A percentile compares a stretch with the other conserved stretches of the same genome.
These are phyloP conservation scores for Gastrolobium bilobum DNA, from an alignment of 306 rosid genomes.

Conservation along the genomic window DNA sequence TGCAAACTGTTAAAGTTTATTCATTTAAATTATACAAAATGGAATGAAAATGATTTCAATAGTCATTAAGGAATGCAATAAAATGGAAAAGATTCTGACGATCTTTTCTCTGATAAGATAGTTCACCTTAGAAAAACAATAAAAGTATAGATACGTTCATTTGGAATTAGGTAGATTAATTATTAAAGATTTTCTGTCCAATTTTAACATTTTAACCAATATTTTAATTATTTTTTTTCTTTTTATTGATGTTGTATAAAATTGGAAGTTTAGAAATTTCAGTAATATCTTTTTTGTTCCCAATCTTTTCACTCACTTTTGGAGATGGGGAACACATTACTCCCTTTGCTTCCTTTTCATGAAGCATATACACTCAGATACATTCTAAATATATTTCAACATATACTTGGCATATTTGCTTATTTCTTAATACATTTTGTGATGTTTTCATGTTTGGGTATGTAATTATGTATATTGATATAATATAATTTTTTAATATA, in stretches of 20 bases:
- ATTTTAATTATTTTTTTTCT: background rate
- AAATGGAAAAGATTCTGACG: constrained; percentile 4
- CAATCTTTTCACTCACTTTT: constrained; percentile 4
- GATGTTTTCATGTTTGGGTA: constrained; percentile 28
- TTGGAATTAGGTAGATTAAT: background rate
- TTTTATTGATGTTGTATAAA: constrained; percentile 23
- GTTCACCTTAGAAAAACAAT: constrained; percentile 1
- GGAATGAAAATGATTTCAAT: constrained; percentile 37
- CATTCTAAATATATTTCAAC: constrained; percentile 21
- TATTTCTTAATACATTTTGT: constrained; percentile 34
- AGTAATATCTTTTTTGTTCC: background rate
- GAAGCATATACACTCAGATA: background rate
- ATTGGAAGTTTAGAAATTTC: constrained; percentile 28
- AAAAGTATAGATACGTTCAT: constrained; percentile 16
- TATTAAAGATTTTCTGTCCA: constrained; percentile 5
- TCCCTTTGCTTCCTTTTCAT: constrained; percentile 24
- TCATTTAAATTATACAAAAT: background rate
- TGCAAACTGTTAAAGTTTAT: constrained; percentile 11
- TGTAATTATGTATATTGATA: background rate
- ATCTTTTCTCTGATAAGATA: constrained; percentile 33
- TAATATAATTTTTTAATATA: background rate
- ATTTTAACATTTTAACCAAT: constrained; percentile 16
- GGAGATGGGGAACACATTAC: background rate
- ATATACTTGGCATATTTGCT: background rate
- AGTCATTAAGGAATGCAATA: constrained; percentile 27